Evolutionary conservation across 352 stramenopile genomes (phyloP).

Genomic region (Pythium utonaiense): DNA sequence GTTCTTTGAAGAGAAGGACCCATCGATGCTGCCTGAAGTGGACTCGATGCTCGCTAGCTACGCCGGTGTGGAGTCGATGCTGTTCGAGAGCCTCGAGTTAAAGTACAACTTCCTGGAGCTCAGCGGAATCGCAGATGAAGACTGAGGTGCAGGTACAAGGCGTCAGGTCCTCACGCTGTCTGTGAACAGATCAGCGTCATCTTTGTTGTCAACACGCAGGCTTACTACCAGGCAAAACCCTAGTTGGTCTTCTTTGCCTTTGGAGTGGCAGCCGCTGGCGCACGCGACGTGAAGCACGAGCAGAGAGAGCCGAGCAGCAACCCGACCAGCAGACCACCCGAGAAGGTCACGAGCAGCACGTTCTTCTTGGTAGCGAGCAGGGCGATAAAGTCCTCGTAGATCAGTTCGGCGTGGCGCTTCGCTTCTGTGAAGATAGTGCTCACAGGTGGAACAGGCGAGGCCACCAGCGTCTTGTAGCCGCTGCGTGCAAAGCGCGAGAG

Average conservation of each 20-base stretch:
- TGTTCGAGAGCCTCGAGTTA: conserved; percentile 80
- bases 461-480: conserved; percentile 53
- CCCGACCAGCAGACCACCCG: conserved; percentile 54
- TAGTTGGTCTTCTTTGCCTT: conserved; percentile 73
- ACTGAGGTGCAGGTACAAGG: too few relatives aligned
- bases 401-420: conserved; percentile 37
- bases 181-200: too few relatives aligned
- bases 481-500: conserved; percentile 56
- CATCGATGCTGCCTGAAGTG: conserved; percentile 56
- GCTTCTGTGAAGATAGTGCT: conserved; percentile 36
- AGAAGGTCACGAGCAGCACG: conserved; percentile 74
- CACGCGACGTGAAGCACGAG: conserved; percentile 61
- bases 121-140: conserved; percentile 16
- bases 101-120: conserved; percentile 82
- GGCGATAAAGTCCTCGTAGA: conserved; percentile 64
- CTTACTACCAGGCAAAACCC: too few relatives aligned
- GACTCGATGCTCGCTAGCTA: conserved; percentile 80
- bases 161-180: too few relatives aligned
- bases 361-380: conserved; percentile 81
- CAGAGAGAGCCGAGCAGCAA: conserved; percentile 67
- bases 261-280: conserved; percentile 20
- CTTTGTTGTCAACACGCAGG: too few relatives aligned
- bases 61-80: conserved; percentile 59
- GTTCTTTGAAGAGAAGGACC: conserved; percentile 67
- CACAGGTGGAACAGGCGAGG: conserved; percentile 29